phyloP scores from a whole-genome alignment of 257 asterid genomes.

The Nicotiana benthamiana region DNA sequence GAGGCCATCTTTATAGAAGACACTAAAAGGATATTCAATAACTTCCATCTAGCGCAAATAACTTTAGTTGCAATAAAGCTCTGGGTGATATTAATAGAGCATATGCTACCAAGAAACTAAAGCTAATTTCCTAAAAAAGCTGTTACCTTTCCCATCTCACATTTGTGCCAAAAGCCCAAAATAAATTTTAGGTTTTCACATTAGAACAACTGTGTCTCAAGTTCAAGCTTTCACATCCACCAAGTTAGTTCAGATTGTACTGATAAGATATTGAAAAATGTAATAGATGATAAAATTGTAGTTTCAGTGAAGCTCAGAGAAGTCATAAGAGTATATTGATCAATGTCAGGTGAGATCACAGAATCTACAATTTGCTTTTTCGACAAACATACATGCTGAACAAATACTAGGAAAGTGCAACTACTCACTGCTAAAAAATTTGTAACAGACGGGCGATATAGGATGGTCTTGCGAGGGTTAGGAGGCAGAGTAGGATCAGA shows the following conservation, averaged over 20 bases:
- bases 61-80: background rate
- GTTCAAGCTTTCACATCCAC: background rate
- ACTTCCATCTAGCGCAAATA: background rate
- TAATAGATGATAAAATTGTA: background rate
- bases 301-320: background rate
- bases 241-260: background rate
- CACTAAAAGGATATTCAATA: background rate
- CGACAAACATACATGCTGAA: background rate
- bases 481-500: constrained; percentile 91
- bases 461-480: constrained; percentile 81
- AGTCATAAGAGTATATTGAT: background rate
- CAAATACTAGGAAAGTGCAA: background rate
- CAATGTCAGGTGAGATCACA: background rate
- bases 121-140: background rate
- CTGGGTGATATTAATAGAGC: background rate
- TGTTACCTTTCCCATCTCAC: background rate
- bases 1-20: background rate
- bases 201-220: no score
- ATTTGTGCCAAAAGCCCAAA: background rate
- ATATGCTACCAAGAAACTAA: background rate
- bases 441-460: constrained; percentile 81
- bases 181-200: background rate
- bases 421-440: constrained; percentile 86
- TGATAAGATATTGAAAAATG: background rate
- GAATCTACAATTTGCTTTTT: background rate